Conservation (phyloP, 495 filamentous ascomycete genomes). For the Hapsidospora chrysogenum region DNA sequence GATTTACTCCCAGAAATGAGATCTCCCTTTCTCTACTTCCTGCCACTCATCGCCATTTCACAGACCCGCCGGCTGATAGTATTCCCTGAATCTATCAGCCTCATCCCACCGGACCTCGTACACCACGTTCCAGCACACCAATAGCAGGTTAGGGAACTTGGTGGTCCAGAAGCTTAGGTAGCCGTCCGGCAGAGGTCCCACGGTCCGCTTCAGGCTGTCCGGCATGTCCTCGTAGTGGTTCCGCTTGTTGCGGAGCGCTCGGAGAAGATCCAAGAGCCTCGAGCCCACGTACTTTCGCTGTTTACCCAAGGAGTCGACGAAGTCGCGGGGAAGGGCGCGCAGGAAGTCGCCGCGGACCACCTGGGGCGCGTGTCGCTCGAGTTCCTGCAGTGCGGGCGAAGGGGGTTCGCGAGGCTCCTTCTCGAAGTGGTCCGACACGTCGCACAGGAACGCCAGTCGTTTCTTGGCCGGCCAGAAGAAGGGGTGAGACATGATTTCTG, state of each 20-base stretch:
- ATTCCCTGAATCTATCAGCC: constrained; percentile 60
- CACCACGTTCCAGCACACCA: constrained; percentile 63
- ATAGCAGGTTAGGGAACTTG: constrained; percentile 67
- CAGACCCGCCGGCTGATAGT: constrained; percentile 33
- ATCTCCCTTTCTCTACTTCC: too few species aligned
- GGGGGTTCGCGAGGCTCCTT: constrained; percentile 70
- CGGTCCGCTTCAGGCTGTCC: constrained; percentile 56
- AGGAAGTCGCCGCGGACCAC: constrained; percentile 53
- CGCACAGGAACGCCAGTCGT: constrained; percentile 75
- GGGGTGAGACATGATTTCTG: constrained; percentile 70
- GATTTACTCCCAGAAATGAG: too few species aligned
- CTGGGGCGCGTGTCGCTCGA: constrained; percentile 20
- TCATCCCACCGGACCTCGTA: constrained; percentile 44
- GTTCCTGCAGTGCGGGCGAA: constrained; percentile 47
- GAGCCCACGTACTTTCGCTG: constrained; percentile 87
- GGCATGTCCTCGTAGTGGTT: constrained; percentile 90
- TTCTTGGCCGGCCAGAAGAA: constrained; percentile 92
- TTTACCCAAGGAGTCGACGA: constrained; percentile 76
- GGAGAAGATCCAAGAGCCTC: constrained; percentile 67
- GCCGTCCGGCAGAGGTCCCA: constrained; percentile 67
- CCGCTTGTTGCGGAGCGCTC: constrained; percentile 87
- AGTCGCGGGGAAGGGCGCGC: constrained; percentile 53
- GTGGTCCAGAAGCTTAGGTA: constrained; percentile 77
- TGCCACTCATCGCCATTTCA: background rate
- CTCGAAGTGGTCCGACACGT: constrained; percentile 90